These are phyloP conservation scores for Pleodorina starrii DNA, from an alignment of 139 green algal genomes.

Conservation along the genomic window DNA sequence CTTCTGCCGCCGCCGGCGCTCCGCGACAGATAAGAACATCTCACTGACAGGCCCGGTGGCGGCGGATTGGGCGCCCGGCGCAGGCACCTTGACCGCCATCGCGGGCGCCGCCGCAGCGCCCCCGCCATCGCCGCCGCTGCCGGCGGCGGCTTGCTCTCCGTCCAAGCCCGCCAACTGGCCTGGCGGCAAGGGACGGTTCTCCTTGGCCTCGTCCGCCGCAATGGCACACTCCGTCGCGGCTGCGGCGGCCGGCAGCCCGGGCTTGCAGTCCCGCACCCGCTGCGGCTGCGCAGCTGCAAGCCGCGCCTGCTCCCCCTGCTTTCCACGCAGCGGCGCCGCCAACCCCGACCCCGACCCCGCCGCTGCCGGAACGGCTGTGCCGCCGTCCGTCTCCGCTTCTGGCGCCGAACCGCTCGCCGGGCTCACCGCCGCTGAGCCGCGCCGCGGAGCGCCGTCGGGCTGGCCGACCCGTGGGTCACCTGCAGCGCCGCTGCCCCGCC, in stretches of 20 bases:
- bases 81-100: too few species aligned
- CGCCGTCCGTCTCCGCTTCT: too few species aligned
- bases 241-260: neutral
- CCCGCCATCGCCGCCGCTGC: neutral
- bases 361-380: neutral
- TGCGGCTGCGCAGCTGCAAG: neutral
- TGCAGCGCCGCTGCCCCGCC: neutral
- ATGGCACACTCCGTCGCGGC: neutral
- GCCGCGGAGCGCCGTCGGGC: too few species aligned
- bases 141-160: neutral
- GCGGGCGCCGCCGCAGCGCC: too few species aligned
- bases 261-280: neutral
- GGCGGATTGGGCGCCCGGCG: neutral
- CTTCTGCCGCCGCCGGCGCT: conserved; percentile 12
- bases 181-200: too few species aligned
- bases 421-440: neutral
- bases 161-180: neutral
- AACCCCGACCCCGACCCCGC: neutral
- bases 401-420: too few species aligned
- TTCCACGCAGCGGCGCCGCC: neutral
- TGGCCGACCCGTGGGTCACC: too few species aligned
- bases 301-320: neutral
- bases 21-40: conserved; percentile 34
- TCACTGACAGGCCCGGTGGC: neutral
- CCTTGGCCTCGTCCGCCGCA: neutral